A percentile compares a stretch with the other conserved stretches of the same genome.
phyloP scores from a whole-genome alignment of 140 eudicot species.

The Anethum foeniculum region DNA sequence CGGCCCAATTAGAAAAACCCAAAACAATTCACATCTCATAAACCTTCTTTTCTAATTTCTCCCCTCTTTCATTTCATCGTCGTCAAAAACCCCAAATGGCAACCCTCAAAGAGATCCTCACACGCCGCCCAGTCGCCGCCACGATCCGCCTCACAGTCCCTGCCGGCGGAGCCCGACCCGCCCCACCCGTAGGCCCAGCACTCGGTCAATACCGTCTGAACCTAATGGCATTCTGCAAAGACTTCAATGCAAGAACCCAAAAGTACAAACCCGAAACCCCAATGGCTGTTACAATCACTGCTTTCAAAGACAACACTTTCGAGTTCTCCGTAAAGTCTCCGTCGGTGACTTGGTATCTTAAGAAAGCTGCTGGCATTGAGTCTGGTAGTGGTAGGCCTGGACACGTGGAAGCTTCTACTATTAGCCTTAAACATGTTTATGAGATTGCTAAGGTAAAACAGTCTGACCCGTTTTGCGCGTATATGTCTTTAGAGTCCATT shows the following conservation, averaged over 20 bases:
- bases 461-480: conserved; percentile 59
- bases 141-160: conserved; percentile 80
- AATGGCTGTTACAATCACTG: conserved; percentile 68
- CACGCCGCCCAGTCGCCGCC: conserved; percentile 85
- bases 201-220: conserved; percentile 78
- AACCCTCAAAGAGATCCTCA: conserved; percentile 62
- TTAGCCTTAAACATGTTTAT: conserved; percentile 59
- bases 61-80: background rate
- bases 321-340: conserved; percentile 72
- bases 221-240: conserved; percentile 91
- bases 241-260: conserved; percentile 88
- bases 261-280: conserved; percentile 81
- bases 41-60: background rate
- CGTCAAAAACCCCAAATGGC: conserved; percentile 24
- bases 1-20: background rate
- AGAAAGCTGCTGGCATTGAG: conserved; percentile 85
- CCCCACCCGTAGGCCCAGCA: conserved; percentile 81
- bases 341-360: conserved; percentile 69
- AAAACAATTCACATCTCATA: background rate
- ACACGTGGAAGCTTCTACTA: conserved; percentile 55
- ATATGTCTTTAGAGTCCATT: conserved; percentile 70
- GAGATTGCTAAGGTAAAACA: conserved; percentile 88
- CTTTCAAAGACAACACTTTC: conserved; percentile 71
- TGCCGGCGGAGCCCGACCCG: conserved; percentile 83
- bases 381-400: conserved; percentile 64